Evolutionary conservation across 2,329 filamentous ascomycete species (phyloP), one percentile per base, ranked within the genome.

Genomic region (Colletotrichum chrysophilum): DNA sequence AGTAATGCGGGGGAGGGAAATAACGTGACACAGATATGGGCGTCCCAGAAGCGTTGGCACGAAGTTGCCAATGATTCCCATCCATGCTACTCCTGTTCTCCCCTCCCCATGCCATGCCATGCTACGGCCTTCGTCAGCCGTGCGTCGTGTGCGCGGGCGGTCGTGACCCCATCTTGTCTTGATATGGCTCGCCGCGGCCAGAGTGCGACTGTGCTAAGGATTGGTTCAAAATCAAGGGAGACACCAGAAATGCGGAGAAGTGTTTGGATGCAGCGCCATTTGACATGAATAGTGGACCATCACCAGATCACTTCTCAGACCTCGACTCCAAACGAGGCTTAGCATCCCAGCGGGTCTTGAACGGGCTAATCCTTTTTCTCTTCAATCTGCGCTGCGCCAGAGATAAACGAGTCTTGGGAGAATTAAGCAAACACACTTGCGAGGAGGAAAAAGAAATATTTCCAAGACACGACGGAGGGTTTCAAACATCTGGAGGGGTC

Each of bases 1-100:
- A 64, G 69, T 64, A 73, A 73, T 73, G 73, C 73, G 73, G 73
- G 73, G 70, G 24, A 73, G 34, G 5, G 36, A 75, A 58, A 64
- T 24, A 58, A 68, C 36, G 70, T 72, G 56, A 68, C 62, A 68
- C 48, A 18, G 28, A 30, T 9, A 52, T 18, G n/a, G 30, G 26
- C 58, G 48, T 58, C 68, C 13, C 34, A 48, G 67, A 16, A 12
- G 36, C 9, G 36, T 62, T 61, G 34, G 43, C 58, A 64, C 55
- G 26, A 43, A 28, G 21, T 21, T 34, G 18, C n/a, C 56, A 34
- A 55, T 24, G 32, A 34, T 26, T 24, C 28, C 26, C 28, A 36
- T 55, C 52, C 21, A 69, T 64, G 67, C 58, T 34, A 43, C 58
- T 16, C 5, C 38, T 12, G 8, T 48, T 48, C n/a, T 48, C 43